Evolutionary conservation across 805 yeast species (phyloP).

Genomic region (Cyberlindnera meyerae): DNA sequence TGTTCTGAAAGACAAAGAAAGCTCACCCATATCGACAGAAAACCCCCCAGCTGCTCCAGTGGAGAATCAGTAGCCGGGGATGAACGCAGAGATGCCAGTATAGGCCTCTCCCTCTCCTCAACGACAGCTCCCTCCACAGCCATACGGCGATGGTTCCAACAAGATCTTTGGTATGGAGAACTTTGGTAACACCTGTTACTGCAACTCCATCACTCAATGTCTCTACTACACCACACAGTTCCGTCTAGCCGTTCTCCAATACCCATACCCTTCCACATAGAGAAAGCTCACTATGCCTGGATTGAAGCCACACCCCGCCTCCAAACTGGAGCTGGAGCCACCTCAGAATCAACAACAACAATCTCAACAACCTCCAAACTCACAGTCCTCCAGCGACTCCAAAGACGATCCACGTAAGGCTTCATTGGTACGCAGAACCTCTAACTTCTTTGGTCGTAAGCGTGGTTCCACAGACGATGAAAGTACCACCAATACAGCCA

Average conservation of each 20-base stretch:
- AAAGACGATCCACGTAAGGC: constrained; percentile 4
- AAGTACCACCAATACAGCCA: constrained; percentile 1
- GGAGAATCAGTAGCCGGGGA: too few relatives aligned
- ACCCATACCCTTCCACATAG: constrained; percentile 32
- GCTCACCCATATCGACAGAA: background rate
- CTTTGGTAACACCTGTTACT: constrained; percentile 90
- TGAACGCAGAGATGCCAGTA: too few relatives aligned
- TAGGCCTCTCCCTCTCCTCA: too few relatives aligned
- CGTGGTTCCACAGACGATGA: constrained; percentile 16
- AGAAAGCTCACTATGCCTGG: constrained; percentile 37
- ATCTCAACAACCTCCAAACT: too few relatives aligned
- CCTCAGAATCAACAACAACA: too few relatives aligned
- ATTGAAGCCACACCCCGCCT: constrained; percentile 35
- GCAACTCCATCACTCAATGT: constrained; percentile 89
- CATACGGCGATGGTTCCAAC: constrained; percentile 63
- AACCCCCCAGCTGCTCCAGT: constrained; percentile 3
- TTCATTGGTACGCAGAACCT: constrained; percentile 23
- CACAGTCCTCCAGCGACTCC: too few relatives aligned
- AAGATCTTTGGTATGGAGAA: constrained; percentile 80
- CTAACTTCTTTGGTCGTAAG: constrained; percentile 27
- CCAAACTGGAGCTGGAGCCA: constrained; percentile 5
- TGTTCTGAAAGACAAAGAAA: constrained; percentile 9
- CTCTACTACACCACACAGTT: constrained; percentile 71
- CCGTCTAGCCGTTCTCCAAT: constrained; percentile 48
- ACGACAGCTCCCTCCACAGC: constrained; percentile 21